A percentile compares a stretch with the other conserved stretches of the same genome.
Evolutionary conservation across 139 green algal species (phyloP).

Genomic region (Mychonastes homosphaera): DNA sequence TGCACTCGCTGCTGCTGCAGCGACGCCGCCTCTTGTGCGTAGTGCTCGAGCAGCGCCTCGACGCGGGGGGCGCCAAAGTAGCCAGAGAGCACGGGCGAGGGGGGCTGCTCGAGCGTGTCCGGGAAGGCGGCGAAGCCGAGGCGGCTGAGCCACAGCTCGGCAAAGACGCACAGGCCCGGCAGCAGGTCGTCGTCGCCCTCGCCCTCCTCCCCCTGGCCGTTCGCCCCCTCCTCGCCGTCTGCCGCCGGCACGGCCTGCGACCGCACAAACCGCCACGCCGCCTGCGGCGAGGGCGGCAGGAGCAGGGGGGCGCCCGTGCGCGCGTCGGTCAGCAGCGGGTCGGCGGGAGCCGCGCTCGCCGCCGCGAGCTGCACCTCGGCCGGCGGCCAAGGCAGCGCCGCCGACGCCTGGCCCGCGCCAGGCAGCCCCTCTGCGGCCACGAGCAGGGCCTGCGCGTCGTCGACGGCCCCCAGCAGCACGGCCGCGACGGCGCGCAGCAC

Average conservation of each 20-base stretch:
- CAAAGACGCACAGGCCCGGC: slow-evolving; percentile 37
- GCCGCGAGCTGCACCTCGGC: not conserved
- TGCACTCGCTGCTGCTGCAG: slow-evolving; percentile 4
- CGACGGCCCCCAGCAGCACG: slow-evolving; percentile 11
- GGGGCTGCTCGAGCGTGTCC: slow-evolving; percentile 1
- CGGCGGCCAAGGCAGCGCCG: not conserved
- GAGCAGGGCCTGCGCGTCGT: slow-evolving; percentile 2
- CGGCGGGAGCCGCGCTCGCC: not conserved
- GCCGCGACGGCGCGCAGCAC: slow-evolving; percentile 5
- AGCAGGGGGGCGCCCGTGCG: no score
- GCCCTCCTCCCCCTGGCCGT: no score
- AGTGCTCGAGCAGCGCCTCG: slow-evolving; percentile 7
- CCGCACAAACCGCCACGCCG: no score
- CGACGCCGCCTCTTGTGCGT: not conserved
- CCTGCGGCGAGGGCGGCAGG: no score
- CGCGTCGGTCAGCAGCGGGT: slow-evolving; percentile 6
- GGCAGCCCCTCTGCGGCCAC: not conserved
- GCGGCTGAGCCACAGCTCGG: slow-evolving; percentile 20
- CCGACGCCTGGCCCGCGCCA: no score
- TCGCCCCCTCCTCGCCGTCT: no score
- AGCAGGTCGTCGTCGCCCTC: slow-evolving; percentile 28
- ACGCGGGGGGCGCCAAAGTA: slow-evolving; percentile 15
- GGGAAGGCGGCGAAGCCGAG: slow-evolving; percentile 10
- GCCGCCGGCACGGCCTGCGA: no score
- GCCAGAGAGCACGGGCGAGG: slow-evolving; percentile 3